Base-by-base conservation (phyloP, 2,329 filamentous ascomycete genomes). In the Sphaerulina vaccinii region DNA sequence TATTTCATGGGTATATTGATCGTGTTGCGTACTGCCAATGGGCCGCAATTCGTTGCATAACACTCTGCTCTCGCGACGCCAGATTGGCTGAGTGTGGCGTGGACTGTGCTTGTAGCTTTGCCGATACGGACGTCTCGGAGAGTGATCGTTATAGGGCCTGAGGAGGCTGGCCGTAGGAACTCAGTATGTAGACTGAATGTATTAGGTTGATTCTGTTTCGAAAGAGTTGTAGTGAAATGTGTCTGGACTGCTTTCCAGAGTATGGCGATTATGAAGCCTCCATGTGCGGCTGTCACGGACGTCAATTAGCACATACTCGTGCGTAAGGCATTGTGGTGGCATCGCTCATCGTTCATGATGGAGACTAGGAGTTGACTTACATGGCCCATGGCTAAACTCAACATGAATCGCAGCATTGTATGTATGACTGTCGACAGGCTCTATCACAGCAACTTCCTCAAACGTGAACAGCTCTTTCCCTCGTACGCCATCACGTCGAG, bases 141-240 rank as follows among this genome's bases (percentile, higher is more conserved):
- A 2, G 24, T 24, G 11, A 61, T 43, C 11, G 10, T 32, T 4
- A 50, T 49, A 5, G 41, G 32, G 18, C 54, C 58, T 9, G 47
- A 33, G n/a, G 48, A 37, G 8, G 39, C 46, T n/a, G 58, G 54
- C n/a, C 54, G 41, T 5, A 61, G 45, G 21, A 59, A 53, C 29
- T 61, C 58, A 22, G 49, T 48, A 36, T 56, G 56, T 11, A 61
- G 43, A 2, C 44, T 39, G 21, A 54, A 47, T 5, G 52, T 59
- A 10, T 59, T 44, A 15, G 50, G 52, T 33, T 61, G 56, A 16
- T 47, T 35, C 37, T 50, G 46, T 5, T 32, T 43, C 2, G 47
- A 32, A 6, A 55, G 46, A 11, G 58, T 54, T 1, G 52, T 57
- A 5, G 32, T 32, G 41, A 55, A 57, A 22, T 59, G 58, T 2